These are phyloP conservation scores for Arachnomyces sp. DNA, from an alignment of 2,329 filamentous ascomycete genomes.

Conservation along the genomic window DNA sequence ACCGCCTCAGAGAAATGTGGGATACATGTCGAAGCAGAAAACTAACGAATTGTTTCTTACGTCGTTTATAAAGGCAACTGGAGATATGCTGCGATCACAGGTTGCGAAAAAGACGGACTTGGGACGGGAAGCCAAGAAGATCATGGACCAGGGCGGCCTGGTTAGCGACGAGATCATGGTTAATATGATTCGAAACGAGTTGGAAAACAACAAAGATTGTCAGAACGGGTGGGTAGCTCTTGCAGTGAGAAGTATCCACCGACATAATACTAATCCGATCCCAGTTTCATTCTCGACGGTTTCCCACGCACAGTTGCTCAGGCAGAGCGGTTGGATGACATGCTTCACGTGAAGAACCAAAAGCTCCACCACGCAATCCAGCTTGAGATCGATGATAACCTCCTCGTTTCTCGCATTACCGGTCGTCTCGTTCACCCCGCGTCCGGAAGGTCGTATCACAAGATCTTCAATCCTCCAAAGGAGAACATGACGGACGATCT, in stretches of 20 bases:
- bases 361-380: slow-evolving; percentile 91
- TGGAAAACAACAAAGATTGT: slow-evolving; percentile 90
- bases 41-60: slow-evolving; percentile 9
- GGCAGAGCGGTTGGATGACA: slow-evolving; percentile 86
- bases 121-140: slow-evolving; percentile 97
- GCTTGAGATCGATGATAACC: slow-evolving; percentile 89
- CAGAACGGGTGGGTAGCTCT: slow-evolving; percentile 70
- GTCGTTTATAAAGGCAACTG: slow-evolving; percentile 62
- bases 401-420: slow-evolving; percentile 92
- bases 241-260: not conserved
- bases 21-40: slow-evolving; percentile 7
- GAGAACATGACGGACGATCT: slow-evolving; percentile 88
- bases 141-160: slow-evolving; percentile 96
- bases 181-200: slow-evolving; percentile 98
- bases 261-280: slow-evolving; percentile 3
- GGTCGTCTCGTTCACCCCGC: slow-evolving; percentile 92
- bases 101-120: slow-evolving; percentile 95
- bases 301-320: slow-evolving; percentile 96
- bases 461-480: slow-evolving; percentile 98
- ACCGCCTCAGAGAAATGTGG: slow-evolving; percentile 5
- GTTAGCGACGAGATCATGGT: slow-evolving; percentile 99
- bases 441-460: slow-evolving; percentile 94
- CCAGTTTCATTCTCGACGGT: slow-evolving; percentile 94
- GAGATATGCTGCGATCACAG: slow-evolving; percentile 97
- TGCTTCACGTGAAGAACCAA: slow-evolving; percentile 71